These are phyloP conservation scores for Acanthamoeba rhysodes DNA, from an alignment of 208 protist genomes.

Conservation along the genomic window DNA sequence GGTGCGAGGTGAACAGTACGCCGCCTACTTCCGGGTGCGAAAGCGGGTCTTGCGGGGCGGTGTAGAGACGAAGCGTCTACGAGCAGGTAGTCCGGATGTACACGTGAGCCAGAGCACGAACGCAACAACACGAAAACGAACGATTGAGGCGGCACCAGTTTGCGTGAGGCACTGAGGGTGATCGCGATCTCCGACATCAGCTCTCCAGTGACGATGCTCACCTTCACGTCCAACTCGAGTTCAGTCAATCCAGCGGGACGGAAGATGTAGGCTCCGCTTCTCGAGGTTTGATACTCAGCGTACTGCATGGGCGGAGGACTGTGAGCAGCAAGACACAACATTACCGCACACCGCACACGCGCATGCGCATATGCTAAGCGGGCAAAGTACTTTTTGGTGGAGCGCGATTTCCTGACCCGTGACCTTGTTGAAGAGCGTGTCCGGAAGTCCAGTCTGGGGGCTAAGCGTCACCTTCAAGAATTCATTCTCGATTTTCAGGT, in stretches of 20 bases:
- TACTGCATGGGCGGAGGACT: neutral
- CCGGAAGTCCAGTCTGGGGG: conserved; percentile 13
- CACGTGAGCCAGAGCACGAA: neutral
- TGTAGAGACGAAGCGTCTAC: conserved; percentile 50
- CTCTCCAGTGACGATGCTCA: neutral
- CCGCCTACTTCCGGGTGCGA: conserved; percentile 15
- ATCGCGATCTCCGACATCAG: conserved; percentile 27
- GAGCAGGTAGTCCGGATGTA: neutral
- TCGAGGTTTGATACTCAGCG: conserved; percentile 67
- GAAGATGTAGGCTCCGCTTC: conserved; percentile 81
- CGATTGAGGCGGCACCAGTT: neutral
- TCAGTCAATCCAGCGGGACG: neutral
- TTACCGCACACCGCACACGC: neutral
- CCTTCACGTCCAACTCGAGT: neutral
- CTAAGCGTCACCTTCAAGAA: neutral
- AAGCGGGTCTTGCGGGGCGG: neutral
- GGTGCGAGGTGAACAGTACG: neutral
- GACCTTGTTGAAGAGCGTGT: neutral
- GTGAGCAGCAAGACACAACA: neutral
- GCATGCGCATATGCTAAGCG: neutral
- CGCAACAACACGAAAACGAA: too few species aligned
- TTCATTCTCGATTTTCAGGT: conserved; percentile 13
- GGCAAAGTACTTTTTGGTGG: neutral
- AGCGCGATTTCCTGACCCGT: neutral
- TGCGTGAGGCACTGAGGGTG: neutral